Percentiles rank a stretch among this genome's conserved stretches.
Conservation (phyloP, 140 eudicot species). For the Cichorium intybus region DNA sequence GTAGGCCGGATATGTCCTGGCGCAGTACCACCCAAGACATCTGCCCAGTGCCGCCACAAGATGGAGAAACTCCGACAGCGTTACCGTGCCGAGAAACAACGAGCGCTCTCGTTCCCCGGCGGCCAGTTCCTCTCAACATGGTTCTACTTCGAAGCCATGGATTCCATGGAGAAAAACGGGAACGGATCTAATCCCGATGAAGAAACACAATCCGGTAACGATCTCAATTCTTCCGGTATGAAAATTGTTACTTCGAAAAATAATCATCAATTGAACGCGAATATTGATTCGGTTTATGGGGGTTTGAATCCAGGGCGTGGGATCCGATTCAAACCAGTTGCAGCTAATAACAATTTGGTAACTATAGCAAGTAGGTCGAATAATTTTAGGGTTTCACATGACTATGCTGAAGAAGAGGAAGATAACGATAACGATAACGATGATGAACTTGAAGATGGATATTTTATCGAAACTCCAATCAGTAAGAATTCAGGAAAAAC, state of each 20-base stretch:
- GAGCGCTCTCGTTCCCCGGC: conserved; percentile 42
- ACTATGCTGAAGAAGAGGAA: conserved; percentile 13
- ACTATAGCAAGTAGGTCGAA: conserved; percentile 31
- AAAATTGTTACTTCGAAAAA: conserved; percentile 13
- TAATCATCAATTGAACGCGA: conserved; percentile 12
- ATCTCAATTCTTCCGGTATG: conserved; percentile 4
- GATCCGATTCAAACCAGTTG: conserved; percentile 35
- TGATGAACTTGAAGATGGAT: conserved; percentile 23
- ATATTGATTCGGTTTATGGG: conserved; percentile 9
- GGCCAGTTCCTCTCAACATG: conserved; percentile 59
- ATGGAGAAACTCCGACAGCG: conserved; percentile 96
- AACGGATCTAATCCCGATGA: conserved; percentile 21
- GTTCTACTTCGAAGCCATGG: conserved; percentile 82
- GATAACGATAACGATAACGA: conserved; percentile 5
- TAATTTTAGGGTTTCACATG: conserved; percentile 29
- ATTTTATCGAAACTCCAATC: conserved; percentile 19
- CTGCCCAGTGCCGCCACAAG: conserved; percentile 98
- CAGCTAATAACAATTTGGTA: conserved; percentile 29
- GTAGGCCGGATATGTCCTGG: conserved; percentile 60
- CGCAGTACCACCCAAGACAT: conserved; percentile 58
- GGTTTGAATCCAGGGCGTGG: conserved; percentile 45
- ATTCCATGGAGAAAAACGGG: conserved; percentile 68
- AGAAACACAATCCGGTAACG: conserved; percentile 17
- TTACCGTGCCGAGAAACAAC: conserved; percentile 81
- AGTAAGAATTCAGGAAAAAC: conserved; percentile 22